phyloP scores from a whole-genome alignment of 306 rosid genomes.

The Crotalaria pallida region DNA sequence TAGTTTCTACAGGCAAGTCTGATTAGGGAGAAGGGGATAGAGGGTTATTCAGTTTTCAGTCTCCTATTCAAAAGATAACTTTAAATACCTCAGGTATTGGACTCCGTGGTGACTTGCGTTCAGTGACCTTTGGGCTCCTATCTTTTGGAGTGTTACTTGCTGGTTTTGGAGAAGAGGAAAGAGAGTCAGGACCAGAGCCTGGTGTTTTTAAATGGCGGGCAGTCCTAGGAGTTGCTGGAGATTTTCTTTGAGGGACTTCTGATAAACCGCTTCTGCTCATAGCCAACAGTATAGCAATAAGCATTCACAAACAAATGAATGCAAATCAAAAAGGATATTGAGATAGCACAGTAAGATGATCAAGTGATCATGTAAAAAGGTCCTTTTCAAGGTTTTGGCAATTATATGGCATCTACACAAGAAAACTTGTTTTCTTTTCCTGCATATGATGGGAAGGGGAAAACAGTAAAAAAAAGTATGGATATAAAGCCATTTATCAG shows the following conservation, averaged over 20 bases:
- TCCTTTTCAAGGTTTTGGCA: not conserved
- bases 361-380: not conserved
- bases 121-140: conserved; percentile 50
- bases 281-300: conserved; percentile 20
- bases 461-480: not conserved
- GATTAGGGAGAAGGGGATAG: not conserved
- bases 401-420: not conserved
- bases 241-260: conserved; percentile 61
- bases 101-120: conserved; percentile 57
- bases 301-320: not conserved
- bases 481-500: not conserved
- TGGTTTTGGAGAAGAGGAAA: conserved; percentile 40
- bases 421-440: not conserved
- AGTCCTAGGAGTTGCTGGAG: conserved; percentile 52
- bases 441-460: too few species aligned
- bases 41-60: not conserved
- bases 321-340: not conserved
- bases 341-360: not conserved
- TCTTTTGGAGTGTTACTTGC: conserved; percentile 53
- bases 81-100: conserved; percentile 59
- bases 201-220: conserved; percentile 44
- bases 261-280: conserved; percentile 46
- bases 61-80: not conserved
- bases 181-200: conserved; percentile 41
- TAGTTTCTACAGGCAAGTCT: not conserved